phyloP scores from a whole-genome alignment of 495 filamentous ascomycete genomes.

The Daldinia caldariorum region DNA sequence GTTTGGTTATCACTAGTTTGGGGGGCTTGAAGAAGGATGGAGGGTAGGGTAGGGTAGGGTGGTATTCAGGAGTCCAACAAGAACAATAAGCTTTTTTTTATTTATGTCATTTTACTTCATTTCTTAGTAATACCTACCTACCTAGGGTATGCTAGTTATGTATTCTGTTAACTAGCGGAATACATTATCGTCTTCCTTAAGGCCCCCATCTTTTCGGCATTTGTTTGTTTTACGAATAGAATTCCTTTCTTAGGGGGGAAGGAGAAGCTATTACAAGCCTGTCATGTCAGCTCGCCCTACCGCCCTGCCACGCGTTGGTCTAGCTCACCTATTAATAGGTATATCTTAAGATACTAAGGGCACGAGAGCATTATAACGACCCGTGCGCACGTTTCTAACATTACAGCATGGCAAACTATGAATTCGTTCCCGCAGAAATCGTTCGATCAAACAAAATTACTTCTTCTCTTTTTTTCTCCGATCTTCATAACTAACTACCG shows the following conservation, averaged over 20 bases:
- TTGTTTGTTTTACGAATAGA: neutral
- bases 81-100: no score
- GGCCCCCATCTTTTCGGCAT: neutral
- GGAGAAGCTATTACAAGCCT: neutral
- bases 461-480: neutral
- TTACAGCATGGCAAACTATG: neutral
- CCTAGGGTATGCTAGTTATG: no score
- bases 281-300: neutral
- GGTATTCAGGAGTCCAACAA: slow-evolving; percentile 4
- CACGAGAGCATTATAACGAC: slow-evolving; percentile 4
- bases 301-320: neutral
- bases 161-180: no score
- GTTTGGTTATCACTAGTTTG: slow-evolving; percentile 6
- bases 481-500: no score
- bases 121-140: no score
- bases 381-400: slow-evolving; percentile 4
- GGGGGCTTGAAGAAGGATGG: no score
- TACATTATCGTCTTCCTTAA: neutral
- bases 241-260: neutral
- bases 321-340: slow-evolving; percentile 7
- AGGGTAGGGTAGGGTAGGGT: neutral
- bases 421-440: slow-evolving; percentile 1
- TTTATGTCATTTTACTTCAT: no score
- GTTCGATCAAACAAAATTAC: neutral
- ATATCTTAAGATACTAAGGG: neutral